Percentiles rank a stretch among this genome's conserved stretches.
Evolutionary conservation across 1,284 basidiomycete species (phyloP).

Genomic region (Crucibulum parvulum): DNA sequence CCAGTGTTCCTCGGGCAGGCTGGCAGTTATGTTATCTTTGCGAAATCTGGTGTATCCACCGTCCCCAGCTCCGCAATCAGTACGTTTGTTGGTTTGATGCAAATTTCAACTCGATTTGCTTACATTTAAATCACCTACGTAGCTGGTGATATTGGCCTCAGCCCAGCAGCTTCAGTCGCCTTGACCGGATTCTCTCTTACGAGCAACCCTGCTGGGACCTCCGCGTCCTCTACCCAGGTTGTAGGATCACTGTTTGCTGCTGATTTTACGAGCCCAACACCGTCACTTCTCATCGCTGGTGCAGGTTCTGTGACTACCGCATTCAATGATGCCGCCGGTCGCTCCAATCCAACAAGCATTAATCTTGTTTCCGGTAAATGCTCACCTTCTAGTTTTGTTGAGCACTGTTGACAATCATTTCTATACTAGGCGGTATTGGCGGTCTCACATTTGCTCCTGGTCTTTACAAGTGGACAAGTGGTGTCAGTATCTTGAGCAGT

Average conservation of each 20-base stretch:
- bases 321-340: conserved; percentile 12
- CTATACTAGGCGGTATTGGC: conserved; percentile 3
- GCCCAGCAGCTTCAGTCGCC: conserved; percentile 8
- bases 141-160: conserved; percentile 13
- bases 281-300: conserved; percentile 12
- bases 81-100: background rate
- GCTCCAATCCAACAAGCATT: conserved; percentile 8
- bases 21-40: conserved; percentile 12
- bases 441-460: conserved; percentile 11
- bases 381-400: background rate
- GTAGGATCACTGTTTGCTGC: conserved; percentile 13
- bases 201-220: conserved; percentile 6
- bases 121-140: no score
- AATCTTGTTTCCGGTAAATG: conserved; percentile 3
- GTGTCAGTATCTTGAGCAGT: conserved; percentile 8
- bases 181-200: conserved; percentile 13
- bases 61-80: conserved; percentile 15
- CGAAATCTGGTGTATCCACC: conserved; percentile 11
- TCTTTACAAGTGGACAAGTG: conserved; percentile 17
- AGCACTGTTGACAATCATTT: background rate
- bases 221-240: conserved; percentile 16
- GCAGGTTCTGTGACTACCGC: conserved; percentile 15
- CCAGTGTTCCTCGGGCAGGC: background rate
- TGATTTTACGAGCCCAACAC: conserved; percentile 12
- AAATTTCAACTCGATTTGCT: background rate